Base-by-base conservation (phyloP, 768 basidiomycete genomes). In the Suillus paluster region DNA sequence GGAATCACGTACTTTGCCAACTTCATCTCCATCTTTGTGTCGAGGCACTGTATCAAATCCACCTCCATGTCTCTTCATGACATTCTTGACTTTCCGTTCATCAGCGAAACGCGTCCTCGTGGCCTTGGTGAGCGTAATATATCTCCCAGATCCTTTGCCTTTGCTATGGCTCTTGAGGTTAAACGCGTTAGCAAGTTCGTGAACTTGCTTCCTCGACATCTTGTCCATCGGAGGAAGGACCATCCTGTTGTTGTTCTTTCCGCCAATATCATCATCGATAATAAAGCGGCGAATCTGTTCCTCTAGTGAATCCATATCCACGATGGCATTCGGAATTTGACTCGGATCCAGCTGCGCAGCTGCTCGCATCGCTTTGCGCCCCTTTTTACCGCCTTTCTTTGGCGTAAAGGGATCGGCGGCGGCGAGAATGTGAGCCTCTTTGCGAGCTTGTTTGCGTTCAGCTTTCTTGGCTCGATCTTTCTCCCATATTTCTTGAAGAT, bases 391-490 rank as follows among this genome's bases (percentile, higher is more conserved):
- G 44, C 86, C 85, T 71, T 86, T 88, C 67, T 87, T 83, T n/a
- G 65, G 65, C 8, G 80, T 66, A n/a, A 87, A 73, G 0, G 89
- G 89, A 67, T 95, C 91, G 2, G 87, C 79, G 14, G 86, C 86
- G 0, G 77, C 77, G 19, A 83, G 78, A 2, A 89, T 76, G 12
- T 84, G 84, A 17, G 82, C 86, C 4, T 83, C 73, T 1, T 79
- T 82, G 1, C 94, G 87, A 17, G 82, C 79, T 2, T 78, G 82
- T 71, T 94, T 97, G 69, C 79, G 73, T 60, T 88, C 86, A 0
- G 93, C 93, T 71, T 97, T 99, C 78, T 88, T 90, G 57, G 80
- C 77, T 2, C 94, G 92, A 70, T 98, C 96, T 52, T 83, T 83
- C 49, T 86, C 84, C 94, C 94, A 97, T 62, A 86, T 88, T 0